phyloP scores from a whole-genome alignment of 306 rosid genomes.

The Trichosanthes cucumerina region DNA sequence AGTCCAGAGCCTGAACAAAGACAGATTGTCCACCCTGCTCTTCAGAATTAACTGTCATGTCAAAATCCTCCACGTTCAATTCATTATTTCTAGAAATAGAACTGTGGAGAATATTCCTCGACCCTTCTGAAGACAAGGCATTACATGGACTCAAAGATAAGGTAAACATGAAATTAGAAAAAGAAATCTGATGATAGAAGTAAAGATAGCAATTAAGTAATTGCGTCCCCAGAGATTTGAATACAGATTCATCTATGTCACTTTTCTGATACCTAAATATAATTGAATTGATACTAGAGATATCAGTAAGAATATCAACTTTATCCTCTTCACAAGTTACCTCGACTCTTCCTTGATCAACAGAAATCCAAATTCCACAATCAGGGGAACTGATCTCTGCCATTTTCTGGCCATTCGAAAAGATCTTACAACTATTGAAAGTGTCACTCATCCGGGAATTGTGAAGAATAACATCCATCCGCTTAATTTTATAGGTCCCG shows the following conservation, averaged over 20 bases:
- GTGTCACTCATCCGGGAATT: conserved; percentile 38
- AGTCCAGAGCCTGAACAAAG: conserved; percentile 21
- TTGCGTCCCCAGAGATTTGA: conserved; percentile 27
- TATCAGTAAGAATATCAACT: conserved; percentile 35
- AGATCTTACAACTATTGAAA: conserved; percentile 18
- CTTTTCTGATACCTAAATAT: conserved; percentile 42
- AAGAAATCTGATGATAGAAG: conserved; percentile 53
- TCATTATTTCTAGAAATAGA: conserved; percentile 27
- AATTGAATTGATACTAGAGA: conserved; percentile 35
- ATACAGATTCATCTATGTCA: conserved; percentile 28
- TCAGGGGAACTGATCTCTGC: conserved; percentile 42
- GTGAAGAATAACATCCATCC: conserved; percentile 52
- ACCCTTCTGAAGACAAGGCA: conserved; percentile 28
- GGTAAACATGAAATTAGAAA: conserved; percentile 39
- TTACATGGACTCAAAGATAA: conserved; percentile 26
- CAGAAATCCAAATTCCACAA: conserved; percentile 61
- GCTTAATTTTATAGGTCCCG: conserved; percentile 37
- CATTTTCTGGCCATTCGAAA: conserved; percentile 25
- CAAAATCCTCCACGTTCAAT: conserved; percentile 25
- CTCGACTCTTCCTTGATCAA: conserved; percentile 37
- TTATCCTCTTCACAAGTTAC: conserved; percentile 50
- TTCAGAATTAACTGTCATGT: conserved; percentile 26
- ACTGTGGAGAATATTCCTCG: conserved; percentile 19
- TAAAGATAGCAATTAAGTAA: conserved; percentile 38
- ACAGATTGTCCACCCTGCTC: conserved; percentile 24